Conservation (phyloP, 495 filamentous ascomycete species). For the Hypoxylon cercidicola region DNA sequence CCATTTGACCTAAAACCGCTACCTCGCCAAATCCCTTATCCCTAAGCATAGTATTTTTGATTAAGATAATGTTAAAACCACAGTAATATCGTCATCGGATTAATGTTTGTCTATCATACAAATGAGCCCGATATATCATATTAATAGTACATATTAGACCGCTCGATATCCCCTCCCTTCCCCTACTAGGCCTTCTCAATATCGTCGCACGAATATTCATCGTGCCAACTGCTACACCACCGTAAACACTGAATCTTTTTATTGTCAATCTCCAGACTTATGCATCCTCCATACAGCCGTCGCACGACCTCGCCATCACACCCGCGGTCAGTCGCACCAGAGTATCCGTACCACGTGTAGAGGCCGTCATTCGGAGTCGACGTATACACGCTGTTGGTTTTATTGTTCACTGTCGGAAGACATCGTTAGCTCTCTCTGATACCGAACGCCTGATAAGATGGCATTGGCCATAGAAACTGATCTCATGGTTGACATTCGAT, state of each 20-base stretch:
- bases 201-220: slow-evolving; percentile 18
- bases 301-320: slow-evolving; percentile 27
- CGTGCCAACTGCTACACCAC: slow-evolving; percentile 31
- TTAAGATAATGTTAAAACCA: too few species aligned
- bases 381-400: slow-evolving; percentile 26
- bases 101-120: too few species aligned
- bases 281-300: slow-evolving; percentile 17
- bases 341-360: slow-evolving; percentile 35
- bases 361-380: slow-evolving; percentile 28
- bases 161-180: too few species aligned
- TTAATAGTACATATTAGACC: too few species aligned
- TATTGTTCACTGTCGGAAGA: slow-evolving; percentile 19
- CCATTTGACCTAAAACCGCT: too few species aligned
- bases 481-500: background rate
- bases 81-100: too few species aligned
- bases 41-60: too few species aligned
- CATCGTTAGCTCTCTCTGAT: slow-evolving; percentile 5
- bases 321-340: slow-evolving; percentile 8
- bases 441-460: background rate
- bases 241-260: slow-evolving; percentile 25
- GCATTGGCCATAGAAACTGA: background rate
- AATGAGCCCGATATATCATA: too few species aligned
- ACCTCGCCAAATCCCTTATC: too few species aligned
- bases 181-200: too few species aligned
- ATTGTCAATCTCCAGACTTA: background rate